Conservation (phyloP, 139 green algal genomes). For the Chlamydomonas sp. region DNA sequence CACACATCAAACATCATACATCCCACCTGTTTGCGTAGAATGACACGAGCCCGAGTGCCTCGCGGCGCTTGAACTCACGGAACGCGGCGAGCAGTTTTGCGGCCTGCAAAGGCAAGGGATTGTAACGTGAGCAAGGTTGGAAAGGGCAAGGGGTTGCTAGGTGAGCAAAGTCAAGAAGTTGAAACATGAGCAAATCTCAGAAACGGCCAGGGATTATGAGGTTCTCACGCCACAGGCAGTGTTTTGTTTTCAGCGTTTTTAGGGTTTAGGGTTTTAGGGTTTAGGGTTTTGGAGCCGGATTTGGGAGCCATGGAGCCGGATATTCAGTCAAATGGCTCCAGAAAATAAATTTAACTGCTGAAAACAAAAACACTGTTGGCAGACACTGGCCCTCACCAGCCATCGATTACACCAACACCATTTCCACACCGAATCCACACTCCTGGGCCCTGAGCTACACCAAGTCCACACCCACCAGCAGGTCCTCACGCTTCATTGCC, state of each 20-base stretch:
- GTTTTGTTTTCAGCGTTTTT: no score
- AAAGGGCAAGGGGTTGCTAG: not conserved
- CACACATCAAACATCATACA: no score
- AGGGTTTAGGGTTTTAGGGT: no score
- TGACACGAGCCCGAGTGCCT: constrained; percentile 32
- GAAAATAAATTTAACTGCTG: no score
- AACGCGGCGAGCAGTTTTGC: constrained; percentile 41
- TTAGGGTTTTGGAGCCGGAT: no score
- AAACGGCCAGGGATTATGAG: not conserved
- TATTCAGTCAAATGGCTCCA: no score
- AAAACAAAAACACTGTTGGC: no score
- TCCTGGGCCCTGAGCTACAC: not conserved
- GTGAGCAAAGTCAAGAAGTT: not conserved
- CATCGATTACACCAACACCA: no score
- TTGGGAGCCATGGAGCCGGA: no score
- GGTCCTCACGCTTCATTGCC: constrained; percentile 43
- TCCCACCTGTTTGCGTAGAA: constrained; percentile 47
- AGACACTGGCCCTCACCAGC: no score
- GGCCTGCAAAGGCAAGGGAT: constrained; percentile 22
- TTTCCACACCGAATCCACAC: not conserved
- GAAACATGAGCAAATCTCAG: not conserved
- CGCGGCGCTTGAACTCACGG: constrained; percentile 44
- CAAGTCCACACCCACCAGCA: constrained; percentile 34
- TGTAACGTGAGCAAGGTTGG: not conserved
- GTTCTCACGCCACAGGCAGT: no score